Base-by-base conservation (phyloP, 2,329 filamentous ascomycete species). In the Hypoxylon sp. region DNA sequence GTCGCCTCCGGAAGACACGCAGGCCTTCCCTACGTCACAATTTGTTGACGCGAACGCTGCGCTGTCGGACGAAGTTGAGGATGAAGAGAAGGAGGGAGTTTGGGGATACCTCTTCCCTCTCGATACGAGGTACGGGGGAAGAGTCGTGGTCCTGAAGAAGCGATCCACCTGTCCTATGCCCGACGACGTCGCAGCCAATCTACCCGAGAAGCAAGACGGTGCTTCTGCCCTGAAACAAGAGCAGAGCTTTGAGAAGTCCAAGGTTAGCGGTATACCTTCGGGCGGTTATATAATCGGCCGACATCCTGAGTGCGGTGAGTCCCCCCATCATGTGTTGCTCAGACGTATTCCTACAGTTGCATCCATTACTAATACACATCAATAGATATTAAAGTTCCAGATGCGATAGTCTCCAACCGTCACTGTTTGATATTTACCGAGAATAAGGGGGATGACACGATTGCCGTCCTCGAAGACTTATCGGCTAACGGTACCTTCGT, bases 401-500 rank as follows among this genome's bases (percentile, higher is more conserved):
- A 91, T 52, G 89, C 88, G 1, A 92, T 92, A 4, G 89, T 97
- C 44, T 97, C 94, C 17, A 98, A 98, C 74, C 87, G 94, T 3
- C 91, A 94, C 77, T 92, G 89, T 67, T 79, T 92, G 7, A 69
- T 92, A 1, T 92, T 91, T 72, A 83, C 80, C 20, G 85, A 88
- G 73, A 86, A 86, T 64, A 86, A 86, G 68, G 84, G 81, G 8
- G 78, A 80, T 15, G 82, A 86, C 76, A 85, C 82, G 68, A 84
- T 87, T 43, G 94, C 93, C 7, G 86, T 98, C 11, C 79, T 99
- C 4, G 94, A 99, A 76, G 95, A 99, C 76, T 80, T 98, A 19
- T 99, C 95, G 6, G 95, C 89, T 74, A 99, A 99, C 75, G 95
- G 95, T 52, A 99, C 96, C 0, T 99, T 94, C 75, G 90, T 99